phyloP scores from a whole-genome alignment of 441 rosid genomes.

The Lepidium campestre region DNA sequence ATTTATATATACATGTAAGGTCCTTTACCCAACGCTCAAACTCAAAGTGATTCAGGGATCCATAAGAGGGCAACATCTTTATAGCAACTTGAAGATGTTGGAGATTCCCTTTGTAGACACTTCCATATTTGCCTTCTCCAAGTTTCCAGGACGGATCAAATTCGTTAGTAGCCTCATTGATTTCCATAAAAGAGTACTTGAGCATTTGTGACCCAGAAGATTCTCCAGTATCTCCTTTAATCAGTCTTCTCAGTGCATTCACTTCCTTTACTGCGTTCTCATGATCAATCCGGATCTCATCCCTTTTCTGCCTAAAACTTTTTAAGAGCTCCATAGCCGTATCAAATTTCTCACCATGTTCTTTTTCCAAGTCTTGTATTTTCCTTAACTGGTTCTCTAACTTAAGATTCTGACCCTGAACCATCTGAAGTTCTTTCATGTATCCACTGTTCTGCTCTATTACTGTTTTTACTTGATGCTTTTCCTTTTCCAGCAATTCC shows the following conservation, averaged over 20 bases:
- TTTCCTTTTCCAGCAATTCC: constrained; percentile 46
- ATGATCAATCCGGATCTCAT: constrained; percentile 54
- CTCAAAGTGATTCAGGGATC: constrained; percentile 50
- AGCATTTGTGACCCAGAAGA: constrained; percentile 52
- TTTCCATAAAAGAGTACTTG: constrained; percentile 74
- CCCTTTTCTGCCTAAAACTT: constrained; percentile 63
- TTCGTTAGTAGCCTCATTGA: constrained; percentile 68
- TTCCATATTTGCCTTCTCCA: constrained; percentile 82
- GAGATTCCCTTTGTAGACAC: constrained; percentile 70
- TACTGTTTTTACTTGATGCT: constrained; percentile 40
- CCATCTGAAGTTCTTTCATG: constrained; percentile 45
- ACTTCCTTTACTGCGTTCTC: constrained; percentile 47
- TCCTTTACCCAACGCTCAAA: constrained; percentile 60
- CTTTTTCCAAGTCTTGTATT: constrained; percentile 37
- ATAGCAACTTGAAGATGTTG: constrained; percentile 70
- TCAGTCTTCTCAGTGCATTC: constrained; percentile 35
- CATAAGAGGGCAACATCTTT: constrained; percentile 83
- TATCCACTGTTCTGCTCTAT: constrained; percentile 39
- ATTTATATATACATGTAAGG: not conserved
- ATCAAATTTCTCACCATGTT: constrained; percentile 72
- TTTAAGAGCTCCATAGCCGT: constrained; percentile 82
- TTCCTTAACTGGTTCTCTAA: constrained; percentile 48
- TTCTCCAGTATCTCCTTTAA: constrained; percentile 32
- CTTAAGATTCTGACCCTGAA: constrained; percentile 43
- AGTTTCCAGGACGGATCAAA: constrained; percentile 81